Evolutionary conservation across 306 rosid genomes (phyloP).

Genomic region (peach (Prunus persica)): DNA sequence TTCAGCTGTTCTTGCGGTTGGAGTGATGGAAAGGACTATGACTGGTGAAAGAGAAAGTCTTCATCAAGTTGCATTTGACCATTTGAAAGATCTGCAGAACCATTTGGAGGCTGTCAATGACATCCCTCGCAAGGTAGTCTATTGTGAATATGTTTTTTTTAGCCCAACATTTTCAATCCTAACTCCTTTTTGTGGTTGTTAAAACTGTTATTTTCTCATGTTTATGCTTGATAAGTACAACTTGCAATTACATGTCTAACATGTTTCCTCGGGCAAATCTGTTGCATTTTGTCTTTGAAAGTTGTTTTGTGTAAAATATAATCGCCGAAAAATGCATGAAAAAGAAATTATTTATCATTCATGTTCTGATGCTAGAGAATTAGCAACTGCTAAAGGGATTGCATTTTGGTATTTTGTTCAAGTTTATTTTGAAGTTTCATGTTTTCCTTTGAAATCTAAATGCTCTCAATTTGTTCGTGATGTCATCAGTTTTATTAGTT

Average conservation of each 20-base stretch:
- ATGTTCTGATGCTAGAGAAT: not conserved
- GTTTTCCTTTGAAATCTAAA: constrained; percentile 5
- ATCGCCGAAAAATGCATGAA: not conserved
- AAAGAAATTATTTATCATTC: not conserved
- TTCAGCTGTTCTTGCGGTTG: constrained; percentile 82
- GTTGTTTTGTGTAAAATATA: constrained; percentile 2
- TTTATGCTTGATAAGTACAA: constrained; percentile 14
- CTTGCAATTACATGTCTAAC: constrained; percentile 4
- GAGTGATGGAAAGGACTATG: constrained; percentile 64
- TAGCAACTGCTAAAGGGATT: not conserved
- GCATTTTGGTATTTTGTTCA: not conserved
- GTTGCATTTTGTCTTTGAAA: constrained; percentile 13
- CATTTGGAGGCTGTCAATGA: constrained; percentile 84
- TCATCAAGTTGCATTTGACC: constrained; percentile 52
- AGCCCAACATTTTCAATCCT: constrained; percentile 19
- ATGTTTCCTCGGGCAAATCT: constrained; percentile 1
- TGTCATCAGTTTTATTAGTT: constrained; percentile 13
- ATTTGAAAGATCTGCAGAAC: constrained; percentile 74
- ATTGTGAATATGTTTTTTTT: constrained; percentile 19
- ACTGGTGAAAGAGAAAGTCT: constrained; percentile 47
- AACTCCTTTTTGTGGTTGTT: constrained; percentile 30
- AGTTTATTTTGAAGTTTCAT: constrained; percentile 6
- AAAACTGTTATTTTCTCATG: constrained; percentile 25
- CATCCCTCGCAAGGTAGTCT: constrained; percentile 81
- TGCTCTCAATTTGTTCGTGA: constrained; percentile 1